Percentiles rank a stretch among this genome's conserved stretches.
These are phyloP conservation scores for Ascochyta lentis DNA, from an alignment of 2,329 filamentous ascomycete species.

Conservation along the genomic window DNA sequence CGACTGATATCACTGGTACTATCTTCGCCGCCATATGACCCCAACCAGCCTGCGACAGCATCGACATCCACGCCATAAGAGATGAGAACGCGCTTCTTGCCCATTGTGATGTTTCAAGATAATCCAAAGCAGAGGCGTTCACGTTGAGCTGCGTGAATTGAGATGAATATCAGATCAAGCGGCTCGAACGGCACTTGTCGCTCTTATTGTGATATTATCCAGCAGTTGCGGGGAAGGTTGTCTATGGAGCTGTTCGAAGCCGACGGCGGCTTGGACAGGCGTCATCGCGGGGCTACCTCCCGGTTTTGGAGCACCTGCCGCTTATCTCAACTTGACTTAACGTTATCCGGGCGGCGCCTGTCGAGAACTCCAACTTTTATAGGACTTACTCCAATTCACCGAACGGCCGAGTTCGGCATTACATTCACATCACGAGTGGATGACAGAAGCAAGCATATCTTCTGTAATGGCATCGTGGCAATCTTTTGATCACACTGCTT, in stretches of 20 bases:
- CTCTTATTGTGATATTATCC: constrained; percentile 13
- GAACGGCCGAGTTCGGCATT: constrained; percentile 3
- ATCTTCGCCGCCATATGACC: constrained; percentile 76
- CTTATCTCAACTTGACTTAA: constrained; percentile 1
- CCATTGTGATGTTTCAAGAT: constrained; percentile 38
- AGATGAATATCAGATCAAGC: not conserved
- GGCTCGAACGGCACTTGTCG: not conserved
- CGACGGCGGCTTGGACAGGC: constrained; percentile 12
- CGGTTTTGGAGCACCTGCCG: not conserved
- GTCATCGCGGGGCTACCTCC: constrained; percentile 6
- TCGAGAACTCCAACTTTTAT: not conserved
- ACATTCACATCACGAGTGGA: not conserved
- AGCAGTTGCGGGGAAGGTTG: constrained; percentile 21
- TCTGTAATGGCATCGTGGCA: not conserved
- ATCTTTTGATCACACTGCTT: not conserved
- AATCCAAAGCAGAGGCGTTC: not conserved
- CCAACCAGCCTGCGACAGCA: constrained; percentile 71
- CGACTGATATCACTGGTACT: constrained; percentile 74
- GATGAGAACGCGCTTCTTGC: constrained; percentile 61
- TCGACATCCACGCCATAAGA: constrained; percentile 78
- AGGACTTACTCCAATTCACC: not conserved
- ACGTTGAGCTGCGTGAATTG: not conserved
- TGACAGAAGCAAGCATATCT: not conserved
- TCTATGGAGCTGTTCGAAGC: constrained; percentile 10
- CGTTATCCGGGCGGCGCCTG: not conserved